Conservation (phyloP, 345 rosid genomes). For the Eucalyptus fibrosa region DNA sequence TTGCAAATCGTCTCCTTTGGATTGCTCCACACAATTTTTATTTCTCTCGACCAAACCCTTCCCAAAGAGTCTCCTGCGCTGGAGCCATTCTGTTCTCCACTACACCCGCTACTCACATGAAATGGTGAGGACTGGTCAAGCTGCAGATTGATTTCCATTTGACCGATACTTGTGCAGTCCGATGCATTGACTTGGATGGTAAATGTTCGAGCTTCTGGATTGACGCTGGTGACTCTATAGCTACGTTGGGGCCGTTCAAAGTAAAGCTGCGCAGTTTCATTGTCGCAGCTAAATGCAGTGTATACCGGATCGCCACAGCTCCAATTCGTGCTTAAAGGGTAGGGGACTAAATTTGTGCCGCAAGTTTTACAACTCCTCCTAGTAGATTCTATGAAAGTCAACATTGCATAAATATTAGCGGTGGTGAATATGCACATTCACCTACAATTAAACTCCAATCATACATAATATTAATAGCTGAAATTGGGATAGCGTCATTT, state of each 20-base stretch:
- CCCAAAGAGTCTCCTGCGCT: background rate
- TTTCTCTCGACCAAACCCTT: background rate
- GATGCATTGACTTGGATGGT: background rate
- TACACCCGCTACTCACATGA: background rate
- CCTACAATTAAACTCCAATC: background rate
- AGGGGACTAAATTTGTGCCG: slow-evolving; percentile 7
- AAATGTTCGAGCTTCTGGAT: background rate
- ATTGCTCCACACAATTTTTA: background rate
- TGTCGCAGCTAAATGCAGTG: background rate
- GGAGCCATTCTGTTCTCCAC: background rate
- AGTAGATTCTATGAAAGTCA: background rate
- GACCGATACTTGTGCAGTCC: background rate
- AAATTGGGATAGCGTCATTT: background rate
- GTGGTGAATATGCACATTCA: background rate
- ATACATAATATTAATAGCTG: background rate
- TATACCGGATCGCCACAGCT: slow-evolving; percentile 13
- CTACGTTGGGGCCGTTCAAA: background rate
- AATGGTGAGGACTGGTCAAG: background rate
- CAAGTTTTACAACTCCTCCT: slow-evolving; percentile 3
- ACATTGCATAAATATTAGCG: background rate
- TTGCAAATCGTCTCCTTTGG: background rate
- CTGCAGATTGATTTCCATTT: background rate
- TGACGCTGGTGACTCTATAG: background rate
- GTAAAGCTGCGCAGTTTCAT: background rate
- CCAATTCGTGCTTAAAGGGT: slow-evolving; percentile 4